These are phyloP conservation scores for Ceratobasidium papillatum DNA, from an alignment of 1,284 basidiomycete genomes.

Conservation along the genomic window DNA sequence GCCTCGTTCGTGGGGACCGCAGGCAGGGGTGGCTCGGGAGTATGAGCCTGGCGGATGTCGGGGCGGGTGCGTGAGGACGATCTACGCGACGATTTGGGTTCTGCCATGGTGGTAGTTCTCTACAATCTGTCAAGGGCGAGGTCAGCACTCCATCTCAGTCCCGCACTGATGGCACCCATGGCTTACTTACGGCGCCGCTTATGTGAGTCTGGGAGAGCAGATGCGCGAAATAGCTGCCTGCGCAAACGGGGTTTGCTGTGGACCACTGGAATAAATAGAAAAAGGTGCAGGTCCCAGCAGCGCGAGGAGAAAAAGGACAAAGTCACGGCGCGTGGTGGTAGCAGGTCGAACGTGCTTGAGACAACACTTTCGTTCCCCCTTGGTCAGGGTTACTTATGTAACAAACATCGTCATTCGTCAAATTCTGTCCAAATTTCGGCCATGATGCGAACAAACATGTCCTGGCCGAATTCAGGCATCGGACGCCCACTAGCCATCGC, in stretches of 20 bases:
- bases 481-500: not conserved
- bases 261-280: not conserved
- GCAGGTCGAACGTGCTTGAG: slow-evolving; percentile 34
- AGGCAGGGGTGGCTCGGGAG: slow-evolving; percentile 13
- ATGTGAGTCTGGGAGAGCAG: not conserved
- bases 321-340: not conserved
- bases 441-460: not conserved
- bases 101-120: slow-evolving; percentile 11
- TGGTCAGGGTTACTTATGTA: slow-evolving; percentile 26
- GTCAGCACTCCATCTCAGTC: slow-evolving; percentile 19
- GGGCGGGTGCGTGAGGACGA: slow-evolving; percentile 13
- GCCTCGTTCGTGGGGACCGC: not conserved
- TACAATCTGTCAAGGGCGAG: not conserved
- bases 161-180: not conserved
- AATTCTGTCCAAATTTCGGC: not conserved
- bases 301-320: not conserved
- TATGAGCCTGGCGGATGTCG: slow-evolving; percentile 4
- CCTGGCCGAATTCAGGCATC: not conserved
- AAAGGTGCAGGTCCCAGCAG: not conserved
- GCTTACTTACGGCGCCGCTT: slow-evolving; percentile 17
- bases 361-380: not conserved
- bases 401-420: slow-evolving; percentile 11
- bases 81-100: slow-evolving; percentile 21
- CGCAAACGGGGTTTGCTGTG: not conserved
- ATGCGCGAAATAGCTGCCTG: not conserved